Conservation (phyloP, 1,139 yeast genomes). For the Lodderomyces theae region DNA sequence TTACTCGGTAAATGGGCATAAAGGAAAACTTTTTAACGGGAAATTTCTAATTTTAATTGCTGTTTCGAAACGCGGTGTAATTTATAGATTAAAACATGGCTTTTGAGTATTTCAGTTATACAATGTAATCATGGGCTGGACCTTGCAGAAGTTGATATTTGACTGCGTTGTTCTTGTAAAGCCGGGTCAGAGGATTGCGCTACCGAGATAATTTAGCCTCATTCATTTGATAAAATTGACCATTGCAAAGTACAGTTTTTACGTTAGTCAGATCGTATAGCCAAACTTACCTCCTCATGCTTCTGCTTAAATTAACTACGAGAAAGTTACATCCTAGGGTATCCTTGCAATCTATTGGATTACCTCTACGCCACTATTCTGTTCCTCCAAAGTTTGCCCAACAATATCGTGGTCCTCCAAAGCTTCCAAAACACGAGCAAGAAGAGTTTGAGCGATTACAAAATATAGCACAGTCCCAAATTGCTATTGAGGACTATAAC, state of each 20-base stretch:
- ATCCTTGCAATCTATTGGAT: background rate
- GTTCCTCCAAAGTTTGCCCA: constrained; percentile 26
- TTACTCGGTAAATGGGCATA: constrained; percentile 87
- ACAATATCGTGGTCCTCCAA: constrained; percentile 72
- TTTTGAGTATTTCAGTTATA: background rate
- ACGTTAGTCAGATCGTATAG: background rate
- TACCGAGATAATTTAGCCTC: too few species aligned
- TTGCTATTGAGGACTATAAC: constrained; percentile 76
- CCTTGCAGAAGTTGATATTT: too few species aligned
- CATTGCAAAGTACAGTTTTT: too few species aligned
- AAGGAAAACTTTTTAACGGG: constrained; percentile 10
- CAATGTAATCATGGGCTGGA: too few species aligned
- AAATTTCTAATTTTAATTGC: background rate
- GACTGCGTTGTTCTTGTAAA: too few species aligned
- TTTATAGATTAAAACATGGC: background rate
- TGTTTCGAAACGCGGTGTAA: background rate
- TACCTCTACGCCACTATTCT: constrained; percentile 1
- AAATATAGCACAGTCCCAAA: constrained; percentile 74
- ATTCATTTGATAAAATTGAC: too few species aligned
- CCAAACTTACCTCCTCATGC: background rate
- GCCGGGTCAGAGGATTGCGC: too few species aligned
- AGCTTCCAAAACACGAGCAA: constrained; percentile 81
- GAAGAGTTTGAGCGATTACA: constrained; percentile 89
- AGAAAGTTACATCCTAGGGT: background rate
- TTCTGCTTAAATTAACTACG: background rate